Evolutionary conservation across 2,329 filamentous ascomycete genomes (phyloP).

Genomic region (Calonectria fujianensis): DNA sequence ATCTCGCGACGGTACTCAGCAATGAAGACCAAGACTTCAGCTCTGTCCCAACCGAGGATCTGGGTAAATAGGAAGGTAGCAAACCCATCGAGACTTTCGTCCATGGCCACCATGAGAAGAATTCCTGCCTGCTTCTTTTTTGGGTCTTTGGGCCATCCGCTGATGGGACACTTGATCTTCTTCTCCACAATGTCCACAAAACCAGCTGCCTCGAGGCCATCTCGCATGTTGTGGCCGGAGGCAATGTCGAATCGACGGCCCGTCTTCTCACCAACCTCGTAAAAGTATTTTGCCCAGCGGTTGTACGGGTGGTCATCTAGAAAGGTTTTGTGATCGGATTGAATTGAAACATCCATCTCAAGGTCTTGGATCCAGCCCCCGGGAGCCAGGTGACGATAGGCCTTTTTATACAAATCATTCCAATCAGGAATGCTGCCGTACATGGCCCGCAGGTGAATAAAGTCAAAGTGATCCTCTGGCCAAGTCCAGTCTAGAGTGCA

Average conservation of each 20-base stretch:
- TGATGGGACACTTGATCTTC: slow-evolving; percentile 63
- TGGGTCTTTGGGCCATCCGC: slow-evolving; percentile 65
- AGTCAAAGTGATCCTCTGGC: slow-evolving; percentile 69
- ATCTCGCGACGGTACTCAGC: slow-evolving; percentile 48
- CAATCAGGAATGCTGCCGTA: slow-evolving; percentile 75
- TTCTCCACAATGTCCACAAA: slow-evolving; percentile 60
- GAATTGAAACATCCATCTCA: slow-evolving; percentile 52
- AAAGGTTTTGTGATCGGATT: slow-evolving; percentile 44
- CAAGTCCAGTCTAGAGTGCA: slow-evolving; percentile 65
- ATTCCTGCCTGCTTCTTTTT: slow-evolving; percentile 64
- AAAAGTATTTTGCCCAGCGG: slow-evolving; percentile 56
- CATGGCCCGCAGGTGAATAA: slow-evolving; percentile 75
- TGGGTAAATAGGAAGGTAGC: slow-evolving; percentile 53
- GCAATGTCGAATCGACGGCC: slow-evolving; percentile 54
- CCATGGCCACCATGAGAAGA: slow-evolving; percentile 56
- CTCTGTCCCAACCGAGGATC: slow-evolving; percentile 55
- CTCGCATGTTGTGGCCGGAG: slow-evolving; percentile 45
- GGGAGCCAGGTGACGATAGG: slow-evolving; percentile 69
- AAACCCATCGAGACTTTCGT: slow-evolving; percentile 58
- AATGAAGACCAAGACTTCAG: slow-evolving; percentile 53
- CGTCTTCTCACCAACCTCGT: slow-evolving; percentile 52
- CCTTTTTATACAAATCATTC: slow-evolving; percentile 70
- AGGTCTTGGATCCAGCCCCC: slow-evolving; percentile 59
- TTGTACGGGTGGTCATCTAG: slow-evolving; percentile 52
- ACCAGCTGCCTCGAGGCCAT: slow-evolving; percentile 55